phyloP scores from a whole-genome alignment of 805 yeast genomes.

The Wickerhamiella azyma region DNA sequence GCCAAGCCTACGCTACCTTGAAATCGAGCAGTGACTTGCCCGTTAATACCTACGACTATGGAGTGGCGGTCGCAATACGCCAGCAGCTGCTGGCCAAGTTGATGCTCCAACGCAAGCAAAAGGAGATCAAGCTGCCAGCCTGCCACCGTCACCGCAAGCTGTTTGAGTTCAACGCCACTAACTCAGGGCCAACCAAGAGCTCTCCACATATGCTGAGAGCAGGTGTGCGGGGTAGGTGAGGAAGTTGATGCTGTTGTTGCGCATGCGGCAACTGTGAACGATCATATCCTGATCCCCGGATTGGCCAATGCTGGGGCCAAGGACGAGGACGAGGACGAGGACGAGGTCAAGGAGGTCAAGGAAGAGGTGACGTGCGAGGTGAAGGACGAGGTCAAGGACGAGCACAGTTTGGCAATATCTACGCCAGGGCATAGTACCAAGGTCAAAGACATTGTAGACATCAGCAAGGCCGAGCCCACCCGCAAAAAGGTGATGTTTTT shows the following conservation, averaged over 20 bases:
- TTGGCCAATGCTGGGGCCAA: too few relatives aligned
- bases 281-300: slow-evolving; percentile 7
- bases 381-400: too few relatives aligned
- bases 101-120: slow-evolving; percentile 37
- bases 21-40: slow-evolving; percentile 20
- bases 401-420: slow-evolving; percentile 20
- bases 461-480: slow-evolving; percentile 24
- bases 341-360: not conserved
- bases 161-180: slow-evolving; percentile 4
- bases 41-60: slow-evolving; percentile 13
- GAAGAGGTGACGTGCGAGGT: slow-evolving; percentile 21
- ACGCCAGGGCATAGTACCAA: slow-evolving; percentile 21
- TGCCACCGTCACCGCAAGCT: slow-evolving; percentile 2
- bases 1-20: slow-evolving; percentile 21
- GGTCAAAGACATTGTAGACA: slow-evolving; percentile 24
- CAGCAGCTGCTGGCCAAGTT: slow-evolving; percentile 22
- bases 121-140: slow-evolving; percentile 22
- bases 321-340: not conserved
- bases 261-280: slow-evolving; percentile 15
- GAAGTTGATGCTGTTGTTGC: not conserved
- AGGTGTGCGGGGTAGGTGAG: not conserved
- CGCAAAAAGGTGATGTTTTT: slow-evolving; percentile 37
- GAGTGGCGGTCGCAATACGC: slow-evolving; percentile 19
- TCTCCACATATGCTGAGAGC: too few relatives aligned
- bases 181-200: too few relatives aligned